Base-by-base conservation (phyloP, 192 early-diverging fungal species). In the Linnemannia hyalina region DNA sequence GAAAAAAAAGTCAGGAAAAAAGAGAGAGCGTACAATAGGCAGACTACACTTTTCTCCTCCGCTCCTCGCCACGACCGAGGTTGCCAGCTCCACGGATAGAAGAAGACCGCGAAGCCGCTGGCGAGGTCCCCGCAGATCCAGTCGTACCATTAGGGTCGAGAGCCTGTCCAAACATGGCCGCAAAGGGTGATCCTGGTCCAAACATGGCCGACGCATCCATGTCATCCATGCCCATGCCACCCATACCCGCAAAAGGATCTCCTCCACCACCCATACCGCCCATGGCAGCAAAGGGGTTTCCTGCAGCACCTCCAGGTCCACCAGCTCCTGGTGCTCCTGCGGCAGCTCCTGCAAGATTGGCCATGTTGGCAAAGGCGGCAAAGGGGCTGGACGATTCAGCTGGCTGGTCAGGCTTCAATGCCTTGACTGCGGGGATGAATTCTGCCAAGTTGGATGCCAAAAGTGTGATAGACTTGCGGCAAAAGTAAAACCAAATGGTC, bases 401-500 rank as follows among this genome's bases (percentile, higher is more conserved):
- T 3, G 81, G 26, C 13, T 80, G 83, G 22, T 85, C 83, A 6
- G 69, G 26, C 42, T 85, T 85, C 32, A 76, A 57, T 0, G 65
- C 73, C 41, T 55, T 80, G 74, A 80, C 78, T 2, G 83, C 73
- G 13, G 83, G 83, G 15, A 85, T 41, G 36, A 85, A 85, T 22
- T 85, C 78, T 47, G 83, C 83, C 41, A 85, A 41, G 57, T 85
- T 80, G n/a, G 82, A 73, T 11, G 88, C 89, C 1, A 80, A 68
- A 15, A 91, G 82, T 60, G 91, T 89, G 68, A 91, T 89, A 38
- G 93, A 82, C 70, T 93, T 90, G 70, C 94, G 91, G 81, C 95
- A 96, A 41, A 93, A 92, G 77, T 93, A 91, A 83, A 95, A 94
- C 96, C 95, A 97, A 46, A 94, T 92, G 18, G 91, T 80, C 20